Base-by-base conservation (phyloP, 768 basidiomycete genomes). In the Mycena albidolilacea region DNA sequence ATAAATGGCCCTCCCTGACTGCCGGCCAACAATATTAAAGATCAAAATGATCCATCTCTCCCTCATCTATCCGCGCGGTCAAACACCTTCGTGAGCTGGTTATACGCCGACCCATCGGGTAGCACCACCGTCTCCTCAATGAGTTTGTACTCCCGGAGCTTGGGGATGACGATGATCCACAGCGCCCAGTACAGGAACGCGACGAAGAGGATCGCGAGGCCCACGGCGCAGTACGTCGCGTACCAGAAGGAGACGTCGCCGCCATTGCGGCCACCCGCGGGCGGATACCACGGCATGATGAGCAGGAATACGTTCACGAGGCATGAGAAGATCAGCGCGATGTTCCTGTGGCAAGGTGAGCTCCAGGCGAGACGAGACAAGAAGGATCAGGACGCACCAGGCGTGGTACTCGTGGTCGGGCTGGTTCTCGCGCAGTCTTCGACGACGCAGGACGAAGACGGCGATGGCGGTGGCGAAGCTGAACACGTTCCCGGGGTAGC, bases 241-340 rank as follows among this genome's bases (percentile, higher is more conserved):
- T 84, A 85, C 79, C 84, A 85, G 78, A 85, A 85, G 73, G 81
- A 83, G 58, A 85, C 84, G 62, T 85, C 84, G 23, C 84, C 84
- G 19, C 75, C 82, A 60, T 84, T 77, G 38, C 83, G 82, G 9
- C 85, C 85, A 11, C 82, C 80, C 46, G 71, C 72, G 6, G 85
- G 85, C 7, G 84, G 85, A 3, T 85, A 81, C 84, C 85, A 86
- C 17, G 85, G 84, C 58, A 85, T 79, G 15, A 82, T 79, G 39
- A 86, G 83, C 17, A 85, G 75, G 73, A 82, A 85, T 14, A 85
- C 72, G 57, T 86, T 85, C n/a, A 86, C 81, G 10, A 78, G 75
- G 62, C 85, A 69, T 2, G 82, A 66, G 63, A 86, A 84, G 1
- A 80, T 44, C 39, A 85, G 75, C 19, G 83, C 84, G 12, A 69